These are phyloP conservation scores for Fraxinus latifolia DNA, from an alignment of 305 asterid species.

Conservation along the genomic window DNA sequence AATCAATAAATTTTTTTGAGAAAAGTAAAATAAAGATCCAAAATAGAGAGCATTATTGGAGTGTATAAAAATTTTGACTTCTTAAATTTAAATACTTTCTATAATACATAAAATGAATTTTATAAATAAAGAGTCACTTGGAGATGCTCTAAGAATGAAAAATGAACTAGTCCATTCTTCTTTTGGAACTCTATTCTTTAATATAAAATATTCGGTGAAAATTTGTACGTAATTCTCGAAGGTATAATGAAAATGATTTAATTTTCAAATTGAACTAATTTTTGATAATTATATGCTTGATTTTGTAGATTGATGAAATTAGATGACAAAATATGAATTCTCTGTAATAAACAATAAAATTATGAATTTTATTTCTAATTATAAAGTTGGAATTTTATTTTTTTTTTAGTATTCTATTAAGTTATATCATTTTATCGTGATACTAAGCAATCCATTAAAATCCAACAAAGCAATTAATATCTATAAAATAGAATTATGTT, in stretches of 20 bases:
- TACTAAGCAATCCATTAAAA: background rate
- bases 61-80: too few relatives aligned
- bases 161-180: too few relatives aligned
- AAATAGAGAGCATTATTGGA: too few relatives aligned
- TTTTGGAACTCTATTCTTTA: background rate
- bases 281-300: background rate
- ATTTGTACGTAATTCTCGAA: background rate
- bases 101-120: too few relatives aligned
- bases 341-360: background rate
- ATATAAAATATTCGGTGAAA: background rate
- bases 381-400: too few relatives aligned
- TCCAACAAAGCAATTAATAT: background rate
- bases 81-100: too few relatives aligned
- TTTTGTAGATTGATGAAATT: background rate
- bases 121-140: too few relatives aligned
- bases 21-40: too few relatives aligned
- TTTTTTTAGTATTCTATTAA: background rate
- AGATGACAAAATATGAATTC: background rate
- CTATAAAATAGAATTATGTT: background rate
- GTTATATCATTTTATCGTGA: background rate
- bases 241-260: background rate
- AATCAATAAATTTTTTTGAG: too few relatives aligned
- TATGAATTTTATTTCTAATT: background rate
- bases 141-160: too few relatives aligned
- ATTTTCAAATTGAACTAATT: background rate